These are phyloP conservation scores for Aspergillus sp. DNA, from an alignment of 2,329 filamentous ascomycete species.

Conservation along the genomic window DNA sequence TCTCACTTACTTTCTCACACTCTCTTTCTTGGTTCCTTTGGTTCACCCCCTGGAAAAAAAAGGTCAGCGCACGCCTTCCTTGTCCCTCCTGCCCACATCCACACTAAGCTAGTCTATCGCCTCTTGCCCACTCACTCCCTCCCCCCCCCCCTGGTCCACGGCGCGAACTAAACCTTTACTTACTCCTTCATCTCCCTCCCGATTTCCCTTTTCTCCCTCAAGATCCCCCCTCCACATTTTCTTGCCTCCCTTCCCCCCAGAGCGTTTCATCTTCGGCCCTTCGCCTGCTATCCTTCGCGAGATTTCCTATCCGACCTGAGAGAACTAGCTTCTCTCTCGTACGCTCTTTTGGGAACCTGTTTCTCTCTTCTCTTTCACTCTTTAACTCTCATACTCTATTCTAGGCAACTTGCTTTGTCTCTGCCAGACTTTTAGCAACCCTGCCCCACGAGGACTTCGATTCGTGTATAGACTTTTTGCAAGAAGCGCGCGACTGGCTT, in stretches of 20 bases:
- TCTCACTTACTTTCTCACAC: not conserved
- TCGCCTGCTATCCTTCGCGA: conserved; percentile 29
- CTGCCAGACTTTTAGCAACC: not conserved
- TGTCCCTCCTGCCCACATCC: conserved; percentile 13
- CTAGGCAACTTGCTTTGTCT: not conserved
- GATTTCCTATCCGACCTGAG: conserved; percentile 46
- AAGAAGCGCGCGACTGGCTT: conserved; percentile 31
- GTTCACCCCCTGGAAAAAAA: conserved; percentile 1
- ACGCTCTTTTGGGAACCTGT: conserved; percentile 43
- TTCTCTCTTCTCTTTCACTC: conserved; percentile 25
- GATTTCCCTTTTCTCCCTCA: conserved; percentile 28
- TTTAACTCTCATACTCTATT: conserved; percentile 21
- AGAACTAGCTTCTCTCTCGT: conserved; percentile 40
- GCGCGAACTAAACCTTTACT: conserved; percentile 10
- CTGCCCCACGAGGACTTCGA: conserved; percentile 11
- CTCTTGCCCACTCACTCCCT: conserved; percentile 7
- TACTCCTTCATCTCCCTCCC: conserved; percentile 23
- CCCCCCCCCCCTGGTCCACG: conserved; percentile 10
- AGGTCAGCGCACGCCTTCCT: conserved; percentile 9
- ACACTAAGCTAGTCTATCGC: not conserved
- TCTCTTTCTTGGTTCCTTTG: not conserved
- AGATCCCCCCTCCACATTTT: conserved; percentile 22
- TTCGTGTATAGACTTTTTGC: conserved; percentile 30
- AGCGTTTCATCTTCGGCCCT: conserved; percentile 22
- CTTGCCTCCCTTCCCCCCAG: conserved; percentile 23